Conservation (phyloP, 2,329 filamentous ascomycete genomes). For the Penicillium sp. region DNA sequence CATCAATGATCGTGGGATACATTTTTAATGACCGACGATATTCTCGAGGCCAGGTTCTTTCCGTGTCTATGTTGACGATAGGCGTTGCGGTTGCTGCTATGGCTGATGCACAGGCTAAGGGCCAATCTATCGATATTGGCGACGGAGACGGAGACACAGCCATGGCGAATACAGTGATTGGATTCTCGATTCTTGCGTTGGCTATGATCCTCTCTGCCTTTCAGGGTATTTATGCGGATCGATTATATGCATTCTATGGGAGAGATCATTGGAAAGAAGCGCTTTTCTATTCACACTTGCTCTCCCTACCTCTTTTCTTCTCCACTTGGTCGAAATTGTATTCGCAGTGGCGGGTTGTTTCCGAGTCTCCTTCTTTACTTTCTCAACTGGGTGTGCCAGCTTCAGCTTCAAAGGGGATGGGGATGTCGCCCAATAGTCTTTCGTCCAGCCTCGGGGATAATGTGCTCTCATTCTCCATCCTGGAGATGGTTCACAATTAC, state of each 20-base stretch:
- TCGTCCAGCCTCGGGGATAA: too few species aligned
- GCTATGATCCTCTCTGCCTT: constrained; percentile 89
- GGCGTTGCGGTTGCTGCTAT: constrained; percentile 88
- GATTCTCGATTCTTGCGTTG: constrained; percentile 80
- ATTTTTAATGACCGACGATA: constrained; percentile 80
- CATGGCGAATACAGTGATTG: constrained; percentile 55
- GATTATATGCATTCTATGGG: constrained; percentile 82
- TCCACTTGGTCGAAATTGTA: constrained; percentile 41
- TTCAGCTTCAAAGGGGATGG: background rate
- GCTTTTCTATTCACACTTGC: constrained; percentile 81
- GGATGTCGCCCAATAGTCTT: too few species aligned
- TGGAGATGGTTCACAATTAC: constrained; percentile 19
- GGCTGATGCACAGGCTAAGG: constrained; percentile 86
- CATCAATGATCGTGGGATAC: constrained; percentile 89
- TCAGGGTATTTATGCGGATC: constrained; percentile 94
- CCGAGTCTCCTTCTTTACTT: constrained; percentile 38
- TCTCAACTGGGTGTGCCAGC: constrained; percentile 21
- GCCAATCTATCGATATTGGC: constrained; percentile 36
- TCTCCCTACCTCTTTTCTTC: constrained; percentile 52
- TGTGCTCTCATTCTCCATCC: constrained; percentile 16
- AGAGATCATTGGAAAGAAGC: constrained; percentile 89
- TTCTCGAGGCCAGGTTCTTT: constrained; percentile 75
- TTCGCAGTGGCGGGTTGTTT: constrained; percentile 41
- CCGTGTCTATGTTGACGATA: constrained; percentile 79
- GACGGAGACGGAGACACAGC: constrained; percentile 40